These are phyloP conservation scores for Fusarium secorum DNA, from an alignment of 2,329 filamentous ascomycete species.

Conservation along the genomic window DNA sequence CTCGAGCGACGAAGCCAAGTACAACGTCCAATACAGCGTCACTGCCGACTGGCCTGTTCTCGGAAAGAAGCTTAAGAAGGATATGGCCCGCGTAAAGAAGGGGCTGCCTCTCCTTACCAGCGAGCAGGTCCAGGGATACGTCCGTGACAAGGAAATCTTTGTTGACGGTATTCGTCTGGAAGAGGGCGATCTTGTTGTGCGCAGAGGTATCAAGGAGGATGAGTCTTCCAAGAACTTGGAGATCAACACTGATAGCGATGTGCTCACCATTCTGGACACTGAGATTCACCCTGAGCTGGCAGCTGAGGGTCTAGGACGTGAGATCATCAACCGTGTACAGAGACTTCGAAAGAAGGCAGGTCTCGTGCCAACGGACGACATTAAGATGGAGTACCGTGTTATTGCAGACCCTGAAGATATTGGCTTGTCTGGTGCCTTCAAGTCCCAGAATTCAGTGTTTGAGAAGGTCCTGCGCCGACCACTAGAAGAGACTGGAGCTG, in stretches of 20 bases:
- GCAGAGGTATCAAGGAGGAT: slow-evolving; percentile 78
- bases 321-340: slow-evolving; percentile 94
- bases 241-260: slow-evolving; percentile 86
- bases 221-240: slow-evolving; percentile 77
- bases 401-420: slow-evolving; percentile 80
- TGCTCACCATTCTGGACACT: slow-evolving; percentile 89
- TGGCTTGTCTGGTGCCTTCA: slow-evolving; percentile 74
- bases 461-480: slow-evolving; percentile 81
- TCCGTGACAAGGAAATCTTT: slow-evolving; percentile 74
- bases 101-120: slow-evolving; percentile 81
- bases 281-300: slow-evolving; percentile 84
- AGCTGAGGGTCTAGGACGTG: slow-evolving; percentile 86
- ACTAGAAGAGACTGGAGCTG: slow-evolving; percentile 61
- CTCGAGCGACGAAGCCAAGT: slow-evolving; percentile 85
- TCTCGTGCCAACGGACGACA: slow-evolving; percentile 88
- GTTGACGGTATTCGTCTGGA: slow-evolving; percentile 88
- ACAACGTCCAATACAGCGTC: slow-evolving; percentile 91
- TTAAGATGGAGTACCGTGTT: slow-evolving; percentile 92
- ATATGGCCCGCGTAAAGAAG: slow-evolving; percentile 90
- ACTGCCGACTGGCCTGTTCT: slow-evolving; percentile 92
- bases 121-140: slow-evolving; percentile 81
- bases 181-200: slow-evolving; percentile 80
- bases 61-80: slow-evolving; percentile 97
- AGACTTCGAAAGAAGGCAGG: slow-evolving; percentile 92
- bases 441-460: slow-evolving; percentile 71